Conservation (phyloP, 164 flowering plant genomes). For the Kingdonia uniflora region DNA sequence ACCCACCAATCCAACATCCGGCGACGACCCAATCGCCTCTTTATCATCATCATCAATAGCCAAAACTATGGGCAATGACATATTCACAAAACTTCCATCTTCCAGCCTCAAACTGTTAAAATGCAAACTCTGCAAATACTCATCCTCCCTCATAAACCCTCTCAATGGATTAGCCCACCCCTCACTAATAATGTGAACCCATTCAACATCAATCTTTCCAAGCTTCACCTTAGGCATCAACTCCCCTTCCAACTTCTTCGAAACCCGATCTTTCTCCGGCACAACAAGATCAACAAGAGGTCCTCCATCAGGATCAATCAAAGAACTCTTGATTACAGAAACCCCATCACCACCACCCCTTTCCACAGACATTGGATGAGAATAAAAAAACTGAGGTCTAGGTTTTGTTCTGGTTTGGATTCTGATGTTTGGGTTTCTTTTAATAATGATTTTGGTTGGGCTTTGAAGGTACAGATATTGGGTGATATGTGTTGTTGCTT, state of each 20-base stretch:
- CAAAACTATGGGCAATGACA: slow-evolving; percentile 92
- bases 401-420: slow-evolving; percentile 15
- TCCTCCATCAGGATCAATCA: slow-evolving; percentile 95
- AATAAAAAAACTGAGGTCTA: too few relatives aligned
- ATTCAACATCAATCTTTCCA: slow-evolving; percentile 63
- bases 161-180: slow-evolving; percentile 95
- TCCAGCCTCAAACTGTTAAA: slow-evolving; percentile 51
- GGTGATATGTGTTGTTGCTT: background rate
- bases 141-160: slow-evolving; percentile 91
- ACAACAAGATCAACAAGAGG: slow-evolving; percentile 65
- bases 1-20: slow-evolving; percentile 48
- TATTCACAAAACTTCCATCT: slow-evolving; percentile 69
- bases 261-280: slow-evolving; percentile 42
- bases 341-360: background rate
- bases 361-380: slow-evolving; percentile 2
- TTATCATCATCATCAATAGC: slow-evolving; percentile 69
- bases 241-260: slow-evolving; percentile 41
- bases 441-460: background rate
- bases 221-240: slow-evolving; percentile 49
- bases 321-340: slow-evolving; percentile 48
- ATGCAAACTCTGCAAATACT: slow-evolving; percentile 90
- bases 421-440: slow-evolving; percentile 10
- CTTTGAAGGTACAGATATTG: background rate
- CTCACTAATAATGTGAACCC: slow-evolving; percentile 89
- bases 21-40: slow-evolving; percentile 45